Evolutionary conservation across 257 asterid genomes (phyloP).

Genomic region (Coffea canephora): DNA sequence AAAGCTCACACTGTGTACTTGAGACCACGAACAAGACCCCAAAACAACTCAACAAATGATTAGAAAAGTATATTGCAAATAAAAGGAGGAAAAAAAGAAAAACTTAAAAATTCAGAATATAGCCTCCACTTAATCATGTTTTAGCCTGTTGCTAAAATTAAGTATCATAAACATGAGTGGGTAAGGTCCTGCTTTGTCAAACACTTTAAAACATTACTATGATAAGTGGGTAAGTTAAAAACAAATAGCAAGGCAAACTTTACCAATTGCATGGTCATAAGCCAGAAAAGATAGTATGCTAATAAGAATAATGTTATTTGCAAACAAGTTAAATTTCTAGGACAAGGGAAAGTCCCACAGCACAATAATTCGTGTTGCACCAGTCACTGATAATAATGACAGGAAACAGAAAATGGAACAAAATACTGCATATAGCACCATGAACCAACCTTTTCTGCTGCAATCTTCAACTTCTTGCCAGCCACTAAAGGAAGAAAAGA

Average conservation of each 20-base stretch:
- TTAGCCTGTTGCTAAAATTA: background rate
- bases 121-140: background rate
- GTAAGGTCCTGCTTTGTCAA: background rate
- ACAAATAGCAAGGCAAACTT: background rate
- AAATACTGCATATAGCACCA: background rate
- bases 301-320: background rate
- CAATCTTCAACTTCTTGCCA: slow-evolving; percentile 64
- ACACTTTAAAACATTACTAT: background rate
- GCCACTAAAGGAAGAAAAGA: slow-evolving; percentile 96
- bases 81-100: background rate
- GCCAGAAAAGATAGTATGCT: background rate
- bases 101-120: background rate
- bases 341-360: background rate
- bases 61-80: background rate
- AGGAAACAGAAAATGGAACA: background rate
- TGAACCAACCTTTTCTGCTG: slow-evolving; percentile 68
- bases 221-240: background rate
- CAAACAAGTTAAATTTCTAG: slow-evolving; percentile 4
- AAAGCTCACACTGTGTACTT: background rate
- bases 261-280: background rate
- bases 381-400: background rate
- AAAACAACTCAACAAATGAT: background rate
- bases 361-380: background rate
- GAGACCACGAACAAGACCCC: background rate
- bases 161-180: background rate